Evolutionary conservation across 2,329 filamentous ascomycete species (phyloP).

Genomic region (Phyllosticta citriasiana): DNA sequence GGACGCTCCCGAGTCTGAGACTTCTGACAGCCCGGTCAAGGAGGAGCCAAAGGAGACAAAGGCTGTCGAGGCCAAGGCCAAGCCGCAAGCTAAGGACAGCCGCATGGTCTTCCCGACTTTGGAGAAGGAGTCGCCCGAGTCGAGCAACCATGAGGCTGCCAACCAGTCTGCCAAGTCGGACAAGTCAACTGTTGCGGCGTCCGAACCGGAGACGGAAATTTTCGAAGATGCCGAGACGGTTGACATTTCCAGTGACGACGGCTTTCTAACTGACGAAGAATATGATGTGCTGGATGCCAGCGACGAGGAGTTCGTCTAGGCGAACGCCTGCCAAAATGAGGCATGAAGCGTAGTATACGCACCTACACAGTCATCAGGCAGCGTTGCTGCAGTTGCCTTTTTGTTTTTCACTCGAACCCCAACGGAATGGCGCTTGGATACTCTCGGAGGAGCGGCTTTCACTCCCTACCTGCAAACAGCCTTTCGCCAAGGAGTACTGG

Average conservation of each 20-base stretch:
- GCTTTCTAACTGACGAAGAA: slow-evolving; percentile 93
- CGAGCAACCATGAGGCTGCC: slow-evolving; percentile 55
- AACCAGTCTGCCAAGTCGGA: slow-evolving; percentile 15
- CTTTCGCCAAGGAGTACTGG: not conserved
- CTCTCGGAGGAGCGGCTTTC: not conserved
- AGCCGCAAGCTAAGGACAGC: slow-evolving; percentile 34
- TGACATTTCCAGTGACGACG: slow-evolving; percentile 48
- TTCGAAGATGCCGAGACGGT: slow-evolving; percentile 51
- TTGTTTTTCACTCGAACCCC: not conserved
- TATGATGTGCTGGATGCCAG: slow-evolving; percentile 95
- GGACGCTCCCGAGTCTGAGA: slow-evolving; percentile 6
- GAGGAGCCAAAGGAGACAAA: slow-evolving; percentile 1
- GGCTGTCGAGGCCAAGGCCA: slow-evolving; percentile 14
- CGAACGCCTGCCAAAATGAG: not conserved
- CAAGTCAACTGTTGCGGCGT: slow-evolving; percentile 22
- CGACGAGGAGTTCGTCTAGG: slow-evolving; percentile 41
- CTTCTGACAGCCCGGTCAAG: not conserved
- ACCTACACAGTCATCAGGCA: not conserved
- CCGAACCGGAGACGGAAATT: slow-evolving; percentile 41
- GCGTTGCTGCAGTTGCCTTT: not conserved
- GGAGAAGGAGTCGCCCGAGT: slow-evolving; percentile 80
- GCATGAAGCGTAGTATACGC: not conserved
- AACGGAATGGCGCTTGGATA: not conserved
- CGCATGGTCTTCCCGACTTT: slow-evolving; percentile 96
- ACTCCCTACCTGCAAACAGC: not conserved